phyloP scores from a whole-genome alignment of 2,329 filamentous ascomycete genomes.

The Thielaviopsis punctulata region DNA sequence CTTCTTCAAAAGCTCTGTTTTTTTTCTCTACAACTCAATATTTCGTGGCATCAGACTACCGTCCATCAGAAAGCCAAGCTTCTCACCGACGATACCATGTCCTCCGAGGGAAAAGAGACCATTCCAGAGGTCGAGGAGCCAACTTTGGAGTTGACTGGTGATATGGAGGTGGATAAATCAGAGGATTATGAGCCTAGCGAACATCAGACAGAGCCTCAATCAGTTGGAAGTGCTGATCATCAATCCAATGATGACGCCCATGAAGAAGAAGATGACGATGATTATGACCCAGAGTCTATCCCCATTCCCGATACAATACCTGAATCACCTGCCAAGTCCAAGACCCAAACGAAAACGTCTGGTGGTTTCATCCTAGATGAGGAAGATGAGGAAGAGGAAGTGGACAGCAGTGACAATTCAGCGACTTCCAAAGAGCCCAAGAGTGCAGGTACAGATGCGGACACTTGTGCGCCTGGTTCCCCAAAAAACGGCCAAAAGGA shows the following conservation, averaged over 20 bases:
- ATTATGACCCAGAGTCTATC: conserved; percentile 42
- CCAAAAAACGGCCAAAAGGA: conserved; percentile 15
- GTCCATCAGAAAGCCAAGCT: not conserved
- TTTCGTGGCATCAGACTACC: not conserved
- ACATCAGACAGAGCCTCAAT: conserved; percentile 9
- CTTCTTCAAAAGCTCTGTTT: too few relatives aligned
- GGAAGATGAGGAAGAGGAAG: conserved; percentile 38
- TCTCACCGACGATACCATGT: conserved; percentile 1
- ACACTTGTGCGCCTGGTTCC: not conserved
- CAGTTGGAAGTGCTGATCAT: conserved; percentile 9
- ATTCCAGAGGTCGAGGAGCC: not conserved
- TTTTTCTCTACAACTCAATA: too few relatives aligned
- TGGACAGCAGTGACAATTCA: conserved; percentile 17
- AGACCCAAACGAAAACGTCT: conserved; percentile 39
- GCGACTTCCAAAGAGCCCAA: conserved; percentile 18
- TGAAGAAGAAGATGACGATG: conserved; percentile 31
- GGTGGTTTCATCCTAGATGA: conserved; percentile 44
- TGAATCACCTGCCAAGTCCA: conserved; percentile 16
- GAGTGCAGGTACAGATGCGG: not conserved
- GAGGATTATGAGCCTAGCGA: conserved; percentile 12
- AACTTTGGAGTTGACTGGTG: conserved; percentile 2
- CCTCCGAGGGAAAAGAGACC: conserved; percentile 5
- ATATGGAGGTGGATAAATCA: conserved; percentile 11
- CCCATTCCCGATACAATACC: conserved; percentile 24
- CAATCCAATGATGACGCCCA: conserved; percentile 6